phyloP scores from a whole-genome alignment of 2,329 filamentous ascomycete species.

The Fusarium haematococcum region DNA sequence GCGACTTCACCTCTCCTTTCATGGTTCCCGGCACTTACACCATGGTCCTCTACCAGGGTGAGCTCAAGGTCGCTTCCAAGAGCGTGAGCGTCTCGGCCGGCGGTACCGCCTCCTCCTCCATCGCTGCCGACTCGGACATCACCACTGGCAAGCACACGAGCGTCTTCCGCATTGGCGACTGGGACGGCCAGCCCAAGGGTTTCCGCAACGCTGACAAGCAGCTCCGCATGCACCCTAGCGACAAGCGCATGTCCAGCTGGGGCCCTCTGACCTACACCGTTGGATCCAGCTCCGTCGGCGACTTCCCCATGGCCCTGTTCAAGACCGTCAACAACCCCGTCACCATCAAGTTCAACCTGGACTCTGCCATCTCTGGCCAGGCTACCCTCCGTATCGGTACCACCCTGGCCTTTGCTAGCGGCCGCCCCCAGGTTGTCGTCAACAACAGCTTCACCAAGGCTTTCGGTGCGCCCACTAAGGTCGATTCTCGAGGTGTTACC shows the following conservation, averaged over 20 bases:
- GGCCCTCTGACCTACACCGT: conserved; percentile 70
- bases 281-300: conserved; percentile 61
- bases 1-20: conserved; percentile 68
- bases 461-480: conserved; percentile 67
- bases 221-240: conserved; percentile 76
- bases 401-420: conserved; percentile 71
- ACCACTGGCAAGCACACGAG: conserved; percentile 60
- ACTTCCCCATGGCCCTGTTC: conserved; percentile 76
- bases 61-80: conserved; percentile 65
- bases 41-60: conserved; percentile 73
- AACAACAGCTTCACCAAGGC: conserved; percentile 64
- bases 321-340: conserved; percentile 69
- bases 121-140: conserved; percentile 60
- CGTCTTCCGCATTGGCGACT: conserved; percentile 74
- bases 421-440: conserved; percentile 66
- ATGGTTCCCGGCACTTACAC: conserved; percentile 78
- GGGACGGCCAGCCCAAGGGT: conserved; percentile 72
- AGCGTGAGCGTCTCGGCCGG: conserved; percentile 64
- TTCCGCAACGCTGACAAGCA: conserved; percentile 77
- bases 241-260: conserved; percentile 73
- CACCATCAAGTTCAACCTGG: conserved; percentile 70
- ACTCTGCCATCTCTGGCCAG: conserved; percentile 59
- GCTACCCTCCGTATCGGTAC: conserved; percentile 74
- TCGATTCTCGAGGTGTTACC: conserved; percentile 74
- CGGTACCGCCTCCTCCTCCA: conserved; percentile 60